A percentile compares a stretch with the other conserved stretches of the same genome.
Evolutionary conservation across 2,329 filamentous ascomycete species (phyloP).

Genomic region (Aureobasidium musti): DNA sequence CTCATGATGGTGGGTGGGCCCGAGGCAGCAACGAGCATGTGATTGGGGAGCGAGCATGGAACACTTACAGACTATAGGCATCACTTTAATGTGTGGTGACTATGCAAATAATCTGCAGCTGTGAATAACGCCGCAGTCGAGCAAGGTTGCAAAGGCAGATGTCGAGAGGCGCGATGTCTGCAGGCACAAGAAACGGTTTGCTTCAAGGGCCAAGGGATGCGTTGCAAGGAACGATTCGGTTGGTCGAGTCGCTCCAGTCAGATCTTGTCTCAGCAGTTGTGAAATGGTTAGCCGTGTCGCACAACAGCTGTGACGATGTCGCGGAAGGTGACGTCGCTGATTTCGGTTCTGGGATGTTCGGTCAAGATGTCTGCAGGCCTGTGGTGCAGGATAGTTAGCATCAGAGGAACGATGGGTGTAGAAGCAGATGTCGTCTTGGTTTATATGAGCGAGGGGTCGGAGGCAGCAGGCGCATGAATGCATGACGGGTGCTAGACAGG

Average conservation of each 20-base stretch:
- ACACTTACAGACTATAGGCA: slow-evolving; percentile 31
- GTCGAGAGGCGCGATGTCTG: slow-evolving; percentile 19
- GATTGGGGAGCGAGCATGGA: neutral
- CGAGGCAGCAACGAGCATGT: slow-evolving; percentile 23
- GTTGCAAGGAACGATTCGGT: neutral
- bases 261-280: slow-evolving; percentile 24
- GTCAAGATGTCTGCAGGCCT: slow-evolving; percentile 15
- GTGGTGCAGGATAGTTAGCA: slow-evolving; percentile 8
- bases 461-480: slow-evolving; percentile 24
- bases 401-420: neutral
- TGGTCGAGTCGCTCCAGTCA: slow-evolving; percentile 25
- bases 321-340: slow-evolving; percentile 20
- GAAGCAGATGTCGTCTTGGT: neutral
- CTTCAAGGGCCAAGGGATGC: slow-evolving; percentile 15
- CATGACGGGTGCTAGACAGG: slow-evolving; percentile 21
- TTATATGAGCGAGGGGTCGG: slow-evolving; percentile 4
- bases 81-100: slow-evolving; percentile 25
- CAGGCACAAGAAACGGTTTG: slow-evolving; percentile 24
- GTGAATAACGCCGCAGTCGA: neutral
- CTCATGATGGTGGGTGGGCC: slow-evolving; percentile 15
- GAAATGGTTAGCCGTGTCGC: slow-evolving; percentile 28
- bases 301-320: slow-evolving; percentile 22
- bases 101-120: neutral
- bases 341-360: neutral
- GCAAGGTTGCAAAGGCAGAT: neutral